Evolutionary conservation across 345 rosid species (phyloP), one percentile per base, ranked within the genome.

Genomic region (Physaria fendleri): DNA sequence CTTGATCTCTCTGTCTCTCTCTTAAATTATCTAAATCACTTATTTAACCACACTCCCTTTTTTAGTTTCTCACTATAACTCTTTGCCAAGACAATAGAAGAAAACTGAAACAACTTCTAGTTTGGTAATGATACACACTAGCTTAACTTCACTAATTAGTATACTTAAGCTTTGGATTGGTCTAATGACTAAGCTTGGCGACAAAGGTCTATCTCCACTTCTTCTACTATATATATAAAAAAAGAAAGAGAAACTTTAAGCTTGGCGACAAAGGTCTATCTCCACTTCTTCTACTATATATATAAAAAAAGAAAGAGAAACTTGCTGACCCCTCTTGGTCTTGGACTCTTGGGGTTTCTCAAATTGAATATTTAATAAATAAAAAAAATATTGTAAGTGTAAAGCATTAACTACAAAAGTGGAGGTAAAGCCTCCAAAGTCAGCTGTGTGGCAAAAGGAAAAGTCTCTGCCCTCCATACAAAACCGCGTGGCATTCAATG

Each of bases 401-500:
- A 37, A 60, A 40, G 76, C 83, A 87, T 84, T 84, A 63, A 87
- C 68, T 78, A 44, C 69, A 45, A 62, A 69, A 55, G 64, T 54
- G 58, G 63, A 69, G 62, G 74, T 62, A 69, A 44, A 60, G 63
- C 62, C 73, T 54, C 71, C 65, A 78, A 79, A 81, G 87, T 84
- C 88, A 80, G 87, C 88, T 65, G 72, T 62, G 66, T 58, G 52
- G 74, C 52, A 46, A 56, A 62, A 46, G 58, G 71, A 71, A 66
- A 75, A 44, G 68, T 59, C 65, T 80, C 78, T 72, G 80, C 80
- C 64, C 67, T 69, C 68, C 35, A 69, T 76, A 56, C 84, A 69
- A 83, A 80, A 85, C 79, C 97, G 95, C 95, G 97, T 84, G 73
- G 84, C 87, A 85, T 80, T 85, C 77, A 85, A 82, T 80, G 88